These are phyloP conservation scores for Aureoboletus auriporus DNA, from an alignment of 768 basidiomycete species.

Conservation along the genomic window DNA sequence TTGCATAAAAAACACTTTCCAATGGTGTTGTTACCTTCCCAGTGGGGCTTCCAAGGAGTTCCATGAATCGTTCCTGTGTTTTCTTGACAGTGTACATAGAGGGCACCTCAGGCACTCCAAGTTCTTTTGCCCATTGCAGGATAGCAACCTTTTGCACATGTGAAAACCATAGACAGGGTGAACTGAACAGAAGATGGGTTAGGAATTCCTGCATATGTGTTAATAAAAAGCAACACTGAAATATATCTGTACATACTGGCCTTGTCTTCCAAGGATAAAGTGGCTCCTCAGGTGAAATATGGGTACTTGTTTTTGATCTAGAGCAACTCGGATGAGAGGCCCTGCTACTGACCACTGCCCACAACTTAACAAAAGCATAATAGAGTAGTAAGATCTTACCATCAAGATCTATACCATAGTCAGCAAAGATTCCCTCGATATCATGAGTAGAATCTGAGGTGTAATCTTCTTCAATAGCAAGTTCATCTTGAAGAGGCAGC, in stretches of 20 bases:
- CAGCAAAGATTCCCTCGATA: background rate
- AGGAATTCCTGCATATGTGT: constrained; percentile 25
- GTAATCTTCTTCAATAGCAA: background rate
- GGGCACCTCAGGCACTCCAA: constrained; percentile 28
- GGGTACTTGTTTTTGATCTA: background rate
- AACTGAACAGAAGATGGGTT: constrained; percentile 31
- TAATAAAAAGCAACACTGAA: background rate
- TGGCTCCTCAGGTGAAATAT: background rate
- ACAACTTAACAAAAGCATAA: background rate
- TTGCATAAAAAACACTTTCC: constrained; percentile 30
- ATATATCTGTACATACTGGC: background rate
- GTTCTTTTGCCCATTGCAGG: constrained; percentile 24
- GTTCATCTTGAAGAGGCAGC: constrained; percentile 6
- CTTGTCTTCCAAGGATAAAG: constrained; percentile 8
- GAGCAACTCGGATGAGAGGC: background rate
- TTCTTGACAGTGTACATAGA: constrained; percentile 21
- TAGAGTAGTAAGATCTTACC: background rate
- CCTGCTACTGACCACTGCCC: background rate
- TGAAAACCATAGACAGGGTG: constrained; percentile 29
- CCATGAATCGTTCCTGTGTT: constrained; percentile 10
- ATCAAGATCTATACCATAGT: constrained; percentile 3
- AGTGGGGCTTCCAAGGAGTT: constrained; percentile 21
- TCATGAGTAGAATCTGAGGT: background rate
- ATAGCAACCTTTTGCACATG: constrained; percentile 26
- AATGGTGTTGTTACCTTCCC: constrained; percentile 14